Conservation (phyloP, 352 stramenopile genomes). For the Elongisporangium undulatum region DNA sequence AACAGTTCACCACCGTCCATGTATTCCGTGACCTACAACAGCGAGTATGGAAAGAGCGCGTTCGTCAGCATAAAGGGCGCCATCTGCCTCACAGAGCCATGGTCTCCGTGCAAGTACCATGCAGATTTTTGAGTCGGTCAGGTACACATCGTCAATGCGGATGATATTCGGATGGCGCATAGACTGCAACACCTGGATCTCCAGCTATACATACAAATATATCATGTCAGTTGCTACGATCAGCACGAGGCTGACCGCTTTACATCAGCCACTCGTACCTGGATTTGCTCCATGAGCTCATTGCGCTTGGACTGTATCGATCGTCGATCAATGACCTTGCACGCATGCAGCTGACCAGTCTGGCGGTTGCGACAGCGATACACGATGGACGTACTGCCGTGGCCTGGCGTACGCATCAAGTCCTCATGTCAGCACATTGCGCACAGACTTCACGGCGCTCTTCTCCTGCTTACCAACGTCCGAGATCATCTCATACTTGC, state of each 20-base stretch:
- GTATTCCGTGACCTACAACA: constrained; percentile 76
- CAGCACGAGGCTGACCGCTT: too few relatives aligned
- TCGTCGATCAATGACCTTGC: constrained; percentile 87
- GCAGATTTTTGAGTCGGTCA: constrained; percentile 82
- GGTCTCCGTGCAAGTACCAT: constrained; percentile 39
- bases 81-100: background rate
- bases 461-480: constrained; percentile 60
- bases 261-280: constrained; percentile 30
- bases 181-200: constrained; percentile 89
- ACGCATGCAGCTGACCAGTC: constrained; percentile 51
- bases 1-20: constrained; percentile 88
- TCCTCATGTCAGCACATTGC: background rate
- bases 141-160: constrained; percentile 83
- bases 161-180: constrained; percentile 90
- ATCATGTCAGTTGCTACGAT: background rate
- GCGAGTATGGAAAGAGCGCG: constrained; percentile 3
- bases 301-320: constrained; percentile 68
- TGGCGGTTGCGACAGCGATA: constrained; percentile 75
- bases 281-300: constrained; percentile 85
- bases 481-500: constrained; percentile 79
- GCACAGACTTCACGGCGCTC: background rate
- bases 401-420: constrained; percentile 25
- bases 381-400: constrained; percentile 81
- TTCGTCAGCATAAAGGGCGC: background rate
- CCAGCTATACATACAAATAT: constrained; percentile 32